Conservation (phyloP, 768 basidiomycete species). For the Agaricus subrufescens region DNA sequence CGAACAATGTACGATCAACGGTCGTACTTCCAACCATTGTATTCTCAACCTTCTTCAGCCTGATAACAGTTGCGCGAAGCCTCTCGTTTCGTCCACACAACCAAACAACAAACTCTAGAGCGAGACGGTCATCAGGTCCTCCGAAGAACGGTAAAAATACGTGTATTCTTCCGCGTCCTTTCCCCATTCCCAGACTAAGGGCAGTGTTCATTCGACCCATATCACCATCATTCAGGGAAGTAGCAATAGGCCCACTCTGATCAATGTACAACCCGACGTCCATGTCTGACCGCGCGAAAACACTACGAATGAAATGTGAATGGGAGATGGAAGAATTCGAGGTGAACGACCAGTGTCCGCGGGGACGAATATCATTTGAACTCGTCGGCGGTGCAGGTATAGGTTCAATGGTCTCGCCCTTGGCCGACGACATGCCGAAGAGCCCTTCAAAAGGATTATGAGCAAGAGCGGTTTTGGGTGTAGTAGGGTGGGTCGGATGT, state of each 20-base stretch:
- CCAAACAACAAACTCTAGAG: constrained; percentile 80
- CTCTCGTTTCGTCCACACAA: constrained; percentile 59
- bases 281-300: constrained; percentile 64
- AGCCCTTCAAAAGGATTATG: constrained; percentile 71
- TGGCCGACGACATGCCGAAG: constrained; percentile 34
- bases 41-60: constrained; percentile 48
- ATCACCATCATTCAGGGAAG: not conserved
- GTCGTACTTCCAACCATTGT: not conserved
- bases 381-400: not conserved
- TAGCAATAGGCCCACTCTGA: constrained; percentile 34
- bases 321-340: constrained; percentile 46
- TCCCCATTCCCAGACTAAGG: not conserved
- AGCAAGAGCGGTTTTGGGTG: constrained; percentile 7
- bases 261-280: constrained; percentile 89
- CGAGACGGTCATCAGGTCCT: constrained; percentile 88
- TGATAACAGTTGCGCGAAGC: constrained; percentile 71
- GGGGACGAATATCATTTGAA: constrained; percentile 15
- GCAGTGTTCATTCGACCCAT: not conserved
- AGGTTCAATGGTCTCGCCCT: constrained; percentile 20
- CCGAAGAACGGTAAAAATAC: constrained; percentile 91
- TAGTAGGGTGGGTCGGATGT: not conserved
- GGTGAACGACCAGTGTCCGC: not conserved
- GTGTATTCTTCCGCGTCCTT: constrained; percentile 35
- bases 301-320: constrained; percentile 77
- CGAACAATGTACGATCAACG: constrained; percentile 16